phyloP scores from a whole-genome alignment of 371 early-diverging fungal species.

The Haplosporangium sp. region DNA sequence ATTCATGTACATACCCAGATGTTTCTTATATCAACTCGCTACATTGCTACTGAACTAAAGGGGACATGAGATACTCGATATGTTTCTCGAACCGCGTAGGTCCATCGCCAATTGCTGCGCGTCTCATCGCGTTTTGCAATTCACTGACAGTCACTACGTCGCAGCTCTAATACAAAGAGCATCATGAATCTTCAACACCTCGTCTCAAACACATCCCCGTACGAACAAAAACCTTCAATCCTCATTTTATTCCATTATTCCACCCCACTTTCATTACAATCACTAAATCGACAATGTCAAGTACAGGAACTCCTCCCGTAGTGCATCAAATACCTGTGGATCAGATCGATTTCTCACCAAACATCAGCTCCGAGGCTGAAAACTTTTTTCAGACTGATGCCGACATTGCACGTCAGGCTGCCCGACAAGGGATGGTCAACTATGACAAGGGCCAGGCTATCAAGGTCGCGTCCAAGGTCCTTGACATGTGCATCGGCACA shows the following conservation, averaged over 20 bases:
- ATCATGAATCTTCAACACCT: neutral
- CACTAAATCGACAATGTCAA: neutral
- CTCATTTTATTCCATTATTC: neutral
- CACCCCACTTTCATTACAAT: neutral
- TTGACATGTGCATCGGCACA: constrained; percentile 58
- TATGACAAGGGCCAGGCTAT: constrained; percentile 73
- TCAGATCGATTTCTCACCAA: constrained; percentile 56
- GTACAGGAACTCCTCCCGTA: neutral
- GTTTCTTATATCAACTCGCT: too few relatives aligned
- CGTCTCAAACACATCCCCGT: too few relatives aligned
- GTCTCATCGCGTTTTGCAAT: neutral
- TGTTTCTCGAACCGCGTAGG: too few relatives aligned
- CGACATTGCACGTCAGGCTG: constrained; percentile 67
- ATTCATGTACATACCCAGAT: neutral
- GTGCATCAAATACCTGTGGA: constrained; percentile 37
- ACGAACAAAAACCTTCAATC: too few relatives aligned
- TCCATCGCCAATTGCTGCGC: too few relatives aligned
- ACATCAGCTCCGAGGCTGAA: constrained; percentile 66
- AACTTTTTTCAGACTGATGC: constrained; percentile 87
- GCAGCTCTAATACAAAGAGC: neutral
- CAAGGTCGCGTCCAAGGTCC: constrained; percentile 70
- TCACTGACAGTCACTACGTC: neutral
- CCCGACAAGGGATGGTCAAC: constrained; percentile 70
- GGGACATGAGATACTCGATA: too few relatives aligned
- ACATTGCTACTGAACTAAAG: too few relatives aligned